phyloP scores from a whole-genome alignment of 352 stramenopile species.

The Pythium insidiosum region DNA sequence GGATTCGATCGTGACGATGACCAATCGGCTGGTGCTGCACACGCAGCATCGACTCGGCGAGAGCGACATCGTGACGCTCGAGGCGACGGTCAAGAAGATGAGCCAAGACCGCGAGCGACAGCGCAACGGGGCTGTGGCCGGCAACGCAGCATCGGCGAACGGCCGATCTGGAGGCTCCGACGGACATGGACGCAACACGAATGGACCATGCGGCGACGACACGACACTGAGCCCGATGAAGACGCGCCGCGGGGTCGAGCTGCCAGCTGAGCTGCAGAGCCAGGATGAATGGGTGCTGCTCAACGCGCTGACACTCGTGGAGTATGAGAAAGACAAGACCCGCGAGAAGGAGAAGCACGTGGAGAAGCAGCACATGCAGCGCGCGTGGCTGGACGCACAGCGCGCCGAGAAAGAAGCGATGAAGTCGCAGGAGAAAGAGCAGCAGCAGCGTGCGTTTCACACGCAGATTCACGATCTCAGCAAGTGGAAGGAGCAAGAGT shows the following conservation, averaged over 20 bases:
- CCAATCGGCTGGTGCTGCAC: constrained; percentile 40
- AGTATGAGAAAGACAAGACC: constrained; percentile 55
- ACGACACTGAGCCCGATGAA: no score
- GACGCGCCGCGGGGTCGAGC: no score
- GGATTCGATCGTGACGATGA: constrained; percentile 45
- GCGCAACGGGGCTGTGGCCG: no score
- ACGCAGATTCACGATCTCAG: constrained; percentile 34
- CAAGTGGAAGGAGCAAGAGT: constrained; percentile 45
- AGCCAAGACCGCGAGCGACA: constrained; percentile 32
- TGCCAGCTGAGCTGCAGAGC: constrained; percentile 21
- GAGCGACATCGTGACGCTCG: constrained; percentile 49
- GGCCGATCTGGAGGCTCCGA: no score
- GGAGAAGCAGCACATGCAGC: constrained; percentile 56
- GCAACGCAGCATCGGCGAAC: no score
- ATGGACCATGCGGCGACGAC: no score
- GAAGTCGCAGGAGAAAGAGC: constrained; percentile 22
- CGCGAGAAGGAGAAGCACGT: constrained; percentile 24
- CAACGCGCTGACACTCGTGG: constrained; percentile 62
- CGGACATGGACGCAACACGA: no score
- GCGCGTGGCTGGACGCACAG: constrained; percentile 53
- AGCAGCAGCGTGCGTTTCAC: constrained; percentile 25
- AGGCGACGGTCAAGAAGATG: constrained; percentile 60
- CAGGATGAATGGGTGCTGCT: constrained; percentile 73
- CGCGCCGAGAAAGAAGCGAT: constrained; percentile 31
- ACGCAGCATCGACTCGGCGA: constrained; percentile 42